Percentiles rank a stretch among this genome's conserved stretches.
phyloP scores from a whole-genome alignment of 164 flowering plant genomes.

The Protea cynaroides region DNA sequence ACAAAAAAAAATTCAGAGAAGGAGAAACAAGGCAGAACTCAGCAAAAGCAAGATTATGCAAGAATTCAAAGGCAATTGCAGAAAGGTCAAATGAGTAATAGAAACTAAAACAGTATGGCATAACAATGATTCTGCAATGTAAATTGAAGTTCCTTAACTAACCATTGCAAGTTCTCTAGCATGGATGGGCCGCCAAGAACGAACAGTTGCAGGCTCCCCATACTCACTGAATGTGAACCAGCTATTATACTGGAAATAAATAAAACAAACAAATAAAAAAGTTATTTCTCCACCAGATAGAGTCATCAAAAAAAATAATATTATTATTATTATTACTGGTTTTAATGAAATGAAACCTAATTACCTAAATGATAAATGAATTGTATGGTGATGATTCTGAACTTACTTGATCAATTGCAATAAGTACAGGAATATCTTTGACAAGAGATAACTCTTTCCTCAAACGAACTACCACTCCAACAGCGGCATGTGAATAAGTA shows the following conservation, averaged over 20 bases:
- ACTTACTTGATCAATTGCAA: constrained; percentile 85
- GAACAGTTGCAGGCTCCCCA: constrained; percentile 65
- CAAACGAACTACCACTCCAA: constrained; percentile 84
- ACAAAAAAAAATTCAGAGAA: no score
- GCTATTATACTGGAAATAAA: constrained; percentile 59
- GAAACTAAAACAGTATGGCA: not conserved
- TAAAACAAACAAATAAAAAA: constrained; percentile 8
- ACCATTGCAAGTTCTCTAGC: constrained; percentile 87
- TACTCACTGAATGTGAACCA: constrained; percentile 97
- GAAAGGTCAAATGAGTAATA: not conserved
- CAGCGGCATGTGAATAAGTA: constrained; percentile 72
- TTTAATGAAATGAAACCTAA: not conserved
- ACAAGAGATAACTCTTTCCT: constrained; percentile 84
- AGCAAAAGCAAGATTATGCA: not conserved
- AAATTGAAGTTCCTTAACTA: constrained; percentile 20
- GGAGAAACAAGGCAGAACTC: not conserved
- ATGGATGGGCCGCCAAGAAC: constrained; percentile 73
- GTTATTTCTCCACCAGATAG: not conserved
- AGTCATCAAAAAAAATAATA: not conserved
- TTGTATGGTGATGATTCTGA: not conserved
- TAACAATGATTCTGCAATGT: not conserved
- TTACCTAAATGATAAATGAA: not conserved
- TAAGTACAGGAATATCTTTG: constrained; percentile 75
- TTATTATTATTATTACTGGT: no score
- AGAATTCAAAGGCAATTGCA: not conserved